These are phyloP conservation scores for Persicaria maculosa DNA, from an alignment of 148 eudicot species.

Conservation along the genomic window DNA sequence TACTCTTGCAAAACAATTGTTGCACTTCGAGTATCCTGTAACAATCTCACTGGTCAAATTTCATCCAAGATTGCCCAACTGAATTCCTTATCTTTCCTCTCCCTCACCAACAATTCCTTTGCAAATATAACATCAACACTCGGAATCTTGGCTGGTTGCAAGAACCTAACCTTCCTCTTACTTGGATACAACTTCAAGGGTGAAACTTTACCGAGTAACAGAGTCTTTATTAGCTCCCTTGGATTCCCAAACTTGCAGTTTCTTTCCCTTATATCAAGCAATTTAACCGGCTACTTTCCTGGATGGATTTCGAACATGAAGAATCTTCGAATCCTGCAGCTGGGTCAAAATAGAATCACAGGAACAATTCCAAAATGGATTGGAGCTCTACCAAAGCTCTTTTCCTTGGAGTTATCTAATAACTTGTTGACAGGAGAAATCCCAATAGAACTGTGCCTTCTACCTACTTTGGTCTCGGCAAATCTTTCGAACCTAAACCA, in stretches of 20 bases:
- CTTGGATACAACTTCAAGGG: constrained; percentile 48
- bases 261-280: constrained; percentile 66
- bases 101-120: constrained; percentile 65
- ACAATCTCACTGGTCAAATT: constrained; percentile 48
- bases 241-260: constrained; percentile 55
- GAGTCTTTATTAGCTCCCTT: constrained; percentile 23
- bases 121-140: constrained; percentile 53
- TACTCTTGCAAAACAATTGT: constrained; percentile 60
- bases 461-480: no score
- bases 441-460: no score
- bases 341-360: constrained; percentile 20
- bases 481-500: no score
- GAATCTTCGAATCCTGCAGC: constrained; percentile 60
- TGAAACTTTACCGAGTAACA: constrained; percentile 47
- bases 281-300: constrained; percentile 52
- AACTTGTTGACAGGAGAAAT: no score
- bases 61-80: constrained; percentile 37
- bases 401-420: no score
- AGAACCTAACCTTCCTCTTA: constrained; percentile 51
- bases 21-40: constrained; percentile 67
- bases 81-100: constrained; percentile 66
- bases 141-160: constrained; percentile 41
- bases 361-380: no score
- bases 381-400: no score
- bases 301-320: constrained; percentile 47